Evolutionary conservation across 1,284 basidiomycete species (phyloP).

Genomic region (Cerrena zonata): DNA sequence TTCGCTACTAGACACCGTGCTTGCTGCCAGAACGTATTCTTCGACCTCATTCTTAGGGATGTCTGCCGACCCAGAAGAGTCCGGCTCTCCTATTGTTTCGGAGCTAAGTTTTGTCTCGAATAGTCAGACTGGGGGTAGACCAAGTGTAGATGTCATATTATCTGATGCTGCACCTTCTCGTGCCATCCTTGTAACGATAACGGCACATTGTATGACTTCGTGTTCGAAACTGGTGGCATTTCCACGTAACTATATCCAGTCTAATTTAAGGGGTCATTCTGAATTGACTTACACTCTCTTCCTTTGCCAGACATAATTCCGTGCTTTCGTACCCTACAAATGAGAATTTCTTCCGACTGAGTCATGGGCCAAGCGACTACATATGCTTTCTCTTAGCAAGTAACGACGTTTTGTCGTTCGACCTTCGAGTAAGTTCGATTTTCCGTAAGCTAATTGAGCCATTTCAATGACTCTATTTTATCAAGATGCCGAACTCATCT

Average conservation of each 20-base stretch:
- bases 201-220: constrained; percentile 41
- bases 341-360: background rate
- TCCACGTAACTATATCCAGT: too few species aligned
- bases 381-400: background rate
- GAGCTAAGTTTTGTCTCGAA: constrained; percentile 26
- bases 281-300: too few species aligned
- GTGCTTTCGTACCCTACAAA: too few species aligned
- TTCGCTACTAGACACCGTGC: constrained; percentile 8
- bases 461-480: constrained; percentile 7
- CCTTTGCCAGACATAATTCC: too few species aligned
- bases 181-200: constrained; percentile 34
- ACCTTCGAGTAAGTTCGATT: constrained; percentile 41
- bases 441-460: too few species aligned
- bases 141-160: constrained; percentile 36
- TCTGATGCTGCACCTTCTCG: background rate
- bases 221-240: constrained; percentile 9
- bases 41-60: constrained; percentile 14
- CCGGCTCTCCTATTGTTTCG: too few species aligned
- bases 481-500: constrained; percentile 22
- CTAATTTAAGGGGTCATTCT: too few species aligned
- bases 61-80: too few species aligned
- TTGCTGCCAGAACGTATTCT: constrained; percentile 19
- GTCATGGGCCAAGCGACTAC: background rate
- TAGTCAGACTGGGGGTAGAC: constrained; percentile 36
- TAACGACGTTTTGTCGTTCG: constrained; percentile 31